Evolutionary conservation across 2,329 filamentous ascomycete genomes (phyloP).

Genomic region (Monosporascus sp.): DNA sequence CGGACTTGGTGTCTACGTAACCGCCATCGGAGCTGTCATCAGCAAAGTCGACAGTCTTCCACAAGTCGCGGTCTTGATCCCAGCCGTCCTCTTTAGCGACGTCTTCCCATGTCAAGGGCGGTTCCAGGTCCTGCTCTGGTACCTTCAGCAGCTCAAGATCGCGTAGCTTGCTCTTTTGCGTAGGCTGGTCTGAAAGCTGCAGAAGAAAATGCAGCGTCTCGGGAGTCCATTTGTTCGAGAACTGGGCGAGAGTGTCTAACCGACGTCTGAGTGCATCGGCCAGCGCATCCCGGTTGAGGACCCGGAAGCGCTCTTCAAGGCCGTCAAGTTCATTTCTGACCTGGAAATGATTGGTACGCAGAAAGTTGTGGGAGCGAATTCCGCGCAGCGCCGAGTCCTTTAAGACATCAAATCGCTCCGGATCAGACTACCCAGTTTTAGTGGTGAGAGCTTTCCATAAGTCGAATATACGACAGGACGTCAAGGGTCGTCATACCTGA

Average conservation of each 20-base stretch:
- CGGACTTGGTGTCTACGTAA: slow-evolving; percentile 32
- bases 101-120: slow-evolving; percentile 69
- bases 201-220: slow-evolving; percentile 76
- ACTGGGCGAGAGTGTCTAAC: slow-evolving; percentile 51
- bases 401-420: slow-evolving; percentile 34
- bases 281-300: slow-evolving; percentile 73
- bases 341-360: slow-evolving; percentile 71
- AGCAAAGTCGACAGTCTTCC: slow-evolving; percentile 63
- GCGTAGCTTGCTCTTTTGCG: slow-evolving; percentile 60
- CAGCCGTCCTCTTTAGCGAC: slow-evolving; percentile 73
- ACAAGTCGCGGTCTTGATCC: slow-evolving; percentile 60
- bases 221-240: slow-evolving; percentile 62
- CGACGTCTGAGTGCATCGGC: slow-evolving; percentile 62
- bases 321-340: slow-evolving; percentile 61
- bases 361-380: slow-evolving; percentile 51
- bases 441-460: slow-evolving; percentile 18
- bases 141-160: slow-evolving; percentile 53
- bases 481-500: slow-evolving; percentile 37
- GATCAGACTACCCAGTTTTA: slow-evolving; percentile 20
- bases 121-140: slow-evolving; percentile 37
- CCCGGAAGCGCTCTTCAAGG: slow-evolving; percentile 79
- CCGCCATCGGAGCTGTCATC: slow-evolving; percentile 63
- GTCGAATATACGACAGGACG: background rate
- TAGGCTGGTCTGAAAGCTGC: slow-evolving; percentile 75
- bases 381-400: slow-evolving; percentile 46